Percentiles rank a stretch among this genome's conserved stretches.
Conservation (phyloP, 257 asterid species). For the Solanum sitiens region DNA sequence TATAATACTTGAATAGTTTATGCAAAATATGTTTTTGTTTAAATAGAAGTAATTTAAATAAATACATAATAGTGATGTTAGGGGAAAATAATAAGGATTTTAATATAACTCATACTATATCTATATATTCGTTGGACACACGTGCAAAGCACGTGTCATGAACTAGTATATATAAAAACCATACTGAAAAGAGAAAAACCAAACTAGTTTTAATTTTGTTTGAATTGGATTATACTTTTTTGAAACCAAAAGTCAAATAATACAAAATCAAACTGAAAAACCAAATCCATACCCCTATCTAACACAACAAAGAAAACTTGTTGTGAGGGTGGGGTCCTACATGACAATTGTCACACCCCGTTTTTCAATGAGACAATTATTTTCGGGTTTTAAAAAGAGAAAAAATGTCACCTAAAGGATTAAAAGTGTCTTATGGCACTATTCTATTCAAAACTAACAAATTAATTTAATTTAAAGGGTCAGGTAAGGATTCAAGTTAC, state of each 20-base stretch:
- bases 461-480: not conserved
- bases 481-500: not conserved
- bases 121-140: too few relatives aligned
- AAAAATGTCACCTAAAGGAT: not conserved
- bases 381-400: not conserved
- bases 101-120: not conserved
- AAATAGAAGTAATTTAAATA: too few relatives aligned
- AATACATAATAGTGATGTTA: too few relatives aligned
- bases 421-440: too few relatives aligned
- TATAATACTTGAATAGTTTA: too few relatives aligned
- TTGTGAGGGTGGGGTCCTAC: not conserved
- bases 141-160: too few relatives aligned
- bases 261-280: not conserved
- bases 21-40: too few relatives aligned
- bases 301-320: not conserved
- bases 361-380: too few relatives aligned
- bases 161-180: too few relatives aligned
- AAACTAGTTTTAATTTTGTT: not conserved
- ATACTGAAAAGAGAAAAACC: not conserved
- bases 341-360: not conserved
- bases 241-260: not conserved
- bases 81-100: too few relatives aligned
- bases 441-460: not conserved
- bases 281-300: not conserved
- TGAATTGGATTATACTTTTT: not conserved